Base-by-base conservation (phyloP, 2,329 filamentous ascomycete species). In the Paracorniculantispora psalliotae region DNA sequence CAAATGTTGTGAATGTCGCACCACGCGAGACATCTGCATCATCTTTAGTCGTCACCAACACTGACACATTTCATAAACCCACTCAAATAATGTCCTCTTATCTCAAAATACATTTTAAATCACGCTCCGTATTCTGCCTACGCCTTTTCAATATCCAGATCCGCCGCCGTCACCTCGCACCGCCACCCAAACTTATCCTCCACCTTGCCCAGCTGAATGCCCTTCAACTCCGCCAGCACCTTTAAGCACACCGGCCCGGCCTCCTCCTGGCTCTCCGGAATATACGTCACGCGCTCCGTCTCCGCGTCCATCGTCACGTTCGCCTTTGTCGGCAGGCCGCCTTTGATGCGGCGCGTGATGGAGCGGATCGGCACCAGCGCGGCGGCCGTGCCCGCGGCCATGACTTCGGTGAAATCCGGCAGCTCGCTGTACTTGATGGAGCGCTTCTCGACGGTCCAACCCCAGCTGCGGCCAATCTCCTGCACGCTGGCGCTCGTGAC, bases 321-420 rank as follows among this genome's bases (percentile, higher is more conserved):
- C 33, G 23, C 54, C 12, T 7, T 15, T n/a, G 8, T 4, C 1
- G 74, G 65, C 19, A 70, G 63, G 15, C 53, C 37, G 21, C 37
- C 62, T 53, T 70, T 63, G 48, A 75, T 62, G 46, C 79, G 82
- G 67, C 92, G 85, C 2, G 90, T 94, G 71, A 97, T 96, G 65
- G 90, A 94, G 62, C 89, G 89, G 73, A 97, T 94, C 1, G 93
- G 93, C 3, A 97, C 92, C 57, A 99, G 80, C 0, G 91, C 90
- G 0, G 92, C 93, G 0, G 93, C 93, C 0, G 93, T 97, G 1
- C 93, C 93, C 2, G 92, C 92, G 4, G 93, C 94, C 75, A 97
- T 86, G 55, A 99, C 87, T 74, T 97, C 93, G 53, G 68, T 71
- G 66, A 83, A 83, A 56, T 69, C 64, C 12, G 77, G 73, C 19